These are phyloP conservation scores for Leptosphaerulina australis DNA, from an alignment of 2,329 filamentous ascomycete genomes.

Conservation along the genomic window DNA sequence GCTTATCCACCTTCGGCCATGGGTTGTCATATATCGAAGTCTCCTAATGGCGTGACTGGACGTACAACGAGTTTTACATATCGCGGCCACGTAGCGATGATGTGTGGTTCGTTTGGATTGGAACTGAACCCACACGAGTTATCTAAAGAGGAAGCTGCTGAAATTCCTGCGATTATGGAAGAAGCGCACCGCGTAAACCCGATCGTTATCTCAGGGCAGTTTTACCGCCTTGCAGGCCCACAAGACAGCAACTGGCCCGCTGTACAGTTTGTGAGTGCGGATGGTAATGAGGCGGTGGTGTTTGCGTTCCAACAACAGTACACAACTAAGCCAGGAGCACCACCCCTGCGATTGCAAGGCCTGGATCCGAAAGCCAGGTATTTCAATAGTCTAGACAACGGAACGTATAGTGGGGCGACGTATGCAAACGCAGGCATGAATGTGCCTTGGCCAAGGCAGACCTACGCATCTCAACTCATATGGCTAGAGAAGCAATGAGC, in stretches of 20 bases:
- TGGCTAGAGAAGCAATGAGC: conserved; percentile 57
- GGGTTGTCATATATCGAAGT: conserved; percentile 68
- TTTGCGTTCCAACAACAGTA: conserved; percentile 67
- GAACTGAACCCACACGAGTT: conserved; percentile 65
- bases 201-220: conserved; percentile 62
- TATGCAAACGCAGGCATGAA: conserved; percentile 68
- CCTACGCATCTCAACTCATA: too few relatives aligned
- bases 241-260: conserved; percentile 68
- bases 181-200: conserved; percentile 64
- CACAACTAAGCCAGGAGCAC: conserved; percentile 59
- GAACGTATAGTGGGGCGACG: conserved; percentile 62
- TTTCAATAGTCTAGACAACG: conserved; percentile 56
- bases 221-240: conserved; percentile 65
- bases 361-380: conserved; percentile 63
- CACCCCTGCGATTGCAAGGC: conserved; percentile 62
- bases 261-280: conserved; percentile 63
- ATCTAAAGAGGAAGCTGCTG: conserved; percentile 57
- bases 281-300: conserved; percentile 58
- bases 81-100: conserved; percentile 70
- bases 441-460: conserved; percentile 61
- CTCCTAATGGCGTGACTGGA: conserved; percentile 64
- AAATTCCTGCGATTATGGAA: conserved; percentile 61
- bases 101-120: conserved; percentile 71
- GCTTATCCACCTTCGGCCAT: conserved; percentile 68
- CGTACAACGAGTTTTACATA: conserved; percentile 64